Evolutionary conservation across 202 grass and related monocot genomes (phyloP).

Genomic region (Musa balbisiana): DNA sequence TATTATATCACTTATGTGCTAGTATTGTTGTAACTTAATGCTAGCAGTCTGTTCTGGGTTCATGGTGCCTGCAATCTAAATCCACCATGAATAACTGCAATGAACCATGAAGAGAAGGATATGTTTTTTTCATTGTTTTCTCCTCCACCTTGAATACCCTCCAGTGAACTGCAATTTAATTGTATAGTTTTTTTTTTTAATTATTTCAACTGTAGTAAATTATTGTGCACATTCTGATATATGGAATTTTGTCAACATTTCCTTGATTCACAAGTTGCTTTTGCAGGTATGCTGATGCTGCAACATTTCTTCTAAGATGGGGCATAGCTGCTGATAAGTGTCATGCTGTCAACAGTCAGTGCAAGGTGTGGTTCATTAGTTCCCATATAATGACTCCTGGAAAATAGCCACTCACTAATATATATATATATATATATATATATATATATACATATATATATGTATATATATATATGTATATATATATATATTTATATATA

Average conservation of each 20-base stretch:
- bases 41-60: neutral
- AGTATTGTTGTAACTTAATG: too few species aligned
- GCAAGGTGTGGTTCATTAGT: conserved; percentile 55
- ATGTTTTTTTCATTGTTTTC: neutral
- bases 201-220: neutral
- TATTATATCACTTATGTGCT: too few species aligned
- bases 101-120: neutral
- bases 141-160: neutral
- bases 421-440: neutral
- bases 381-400: conserved; percentile 8
- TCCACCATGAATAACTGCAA: neutral
- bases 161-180: neutral
- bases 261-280: neutral
- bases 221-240: neutral
- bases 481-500: neutral
- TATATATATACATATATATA: too few species aligned
- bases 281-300: conserved; percentile 73
- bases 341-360: conserved; percentile 88
- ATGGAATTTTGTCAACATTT: neutral
- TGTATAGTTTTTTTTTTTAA: neutral
- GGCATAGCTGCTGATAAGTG: conserved; percentile 91
- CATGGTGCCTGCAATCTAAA: neutral
- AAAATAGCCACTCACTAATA: neutral
- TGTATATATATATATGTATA: neutral
- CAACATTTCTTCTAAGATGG: conserved; percentile 67